A percentile compares a stretch with the other conserved stretches of the same genome.
Evolutionary conservation across 768 basidiomycete species (phyloP).

Genomic region (Kwoniella botswanensis): DNA sequence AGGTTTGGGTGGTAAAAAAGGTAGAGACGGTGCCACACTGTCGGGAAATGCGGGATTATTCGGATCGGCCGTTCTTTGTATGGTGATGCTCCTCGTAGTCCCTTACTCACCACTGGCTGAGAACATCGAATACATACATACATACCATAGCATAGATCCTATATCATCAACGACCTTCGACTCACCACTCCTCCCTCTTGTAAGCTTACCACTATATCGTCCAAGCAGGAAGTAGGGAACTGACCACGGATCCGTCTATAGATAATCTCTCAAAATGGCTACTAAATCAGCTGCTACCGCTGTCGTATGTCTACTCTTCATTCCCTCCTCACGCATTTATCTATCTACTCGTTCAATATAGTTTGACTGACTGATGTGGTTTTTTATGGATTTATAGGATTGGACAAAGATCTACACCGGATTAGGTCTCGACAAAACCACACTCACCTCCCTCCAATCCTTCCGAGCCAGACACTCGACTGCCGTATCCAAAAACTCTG

Average conservation of each 20-base stretch:
- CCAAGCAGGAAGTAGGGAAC: not conserved
- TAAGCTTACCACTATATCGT: not conserved
- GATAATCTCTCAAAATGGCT: constrained; percentile 48
- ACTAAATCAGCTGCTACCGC: constrained; percentile 50
- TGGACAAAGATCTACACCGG: constrained; percentile 58
- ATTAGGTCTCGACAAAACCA: constrained; percentile 67
- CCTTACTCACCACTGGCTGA: not conserved
- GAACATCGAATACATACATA: constrained; percentile 2
- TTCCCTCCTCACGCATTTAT: not conserved
- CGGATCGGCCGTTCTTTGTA: constrained; percentile 18
- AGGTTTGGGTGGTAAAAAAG: not conserved
- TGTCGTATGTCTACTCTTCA: constrained; percentile 45
- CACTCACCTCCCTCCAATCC: constrained; percentile 83
- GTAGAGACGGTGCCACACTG: constrained; percentile 34
- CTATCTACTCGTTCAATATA: too few species aligned
- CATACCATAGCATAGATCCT: not conserved
- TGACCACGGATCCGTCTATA: not conserved
- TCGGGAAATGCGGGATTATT: not conserved
- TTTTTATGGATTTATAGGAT: too few species aligned
- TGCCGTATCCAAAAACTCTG: constrained; percentile 62
- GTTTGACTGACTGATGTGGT: too few species aligned
- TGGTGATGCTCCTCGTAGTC: not conserved
- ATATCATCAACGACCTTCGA: constrained; percentile 6
- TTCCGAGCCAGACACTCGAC: constrained; percentile 96
- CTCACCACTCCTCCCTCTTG: constrained; percentile 17